Conservation (phyloP, 2,329 filamentous ascomycete genomes). For the Rasamsonia emersonii region DNA sequence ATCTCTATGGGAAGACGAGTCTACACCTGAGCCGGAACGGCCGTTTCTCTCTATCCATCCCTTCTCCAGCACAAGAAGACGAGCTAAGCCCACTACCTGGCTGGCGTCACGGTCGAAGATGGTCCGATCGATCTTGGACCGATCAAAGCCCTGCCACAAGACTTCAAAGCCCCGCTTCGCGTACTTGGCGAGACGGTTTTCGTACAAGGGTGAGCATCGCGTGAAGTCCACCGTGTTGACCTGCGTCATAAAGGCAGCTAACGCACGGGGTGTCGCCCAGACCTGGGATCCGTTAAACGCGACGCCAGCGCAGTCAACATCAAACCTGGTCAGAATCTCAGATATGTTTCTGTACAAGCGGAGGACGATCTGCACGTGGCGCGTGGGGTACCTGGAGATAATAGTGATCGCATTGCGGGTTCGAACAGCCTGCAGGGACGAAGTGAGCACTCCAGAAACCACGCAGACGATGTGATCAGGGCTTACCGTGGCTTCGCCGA, state of each 20-base stretch:
- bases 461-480: too few species aligned
- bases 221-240: conserved; percentile 71
- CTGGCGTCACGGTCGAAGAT: conserved; percentile 77
- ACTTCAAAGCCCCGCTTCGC: conserved; percentile 77
- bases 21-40: conserved; percentile 64
- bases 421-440: too few species aligned
- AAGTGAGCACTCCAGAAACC: too few species aligned
- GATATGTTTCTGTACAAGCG: conserved; percentile 76
- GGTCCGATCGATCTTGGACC: conserved; percentile 63
- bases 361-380: conserved; percentile 78
- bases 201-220: conserved; percentile 75
- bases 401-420: conserved; percentile 87
- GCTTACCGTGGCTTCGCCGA: conserved; percentile 72
- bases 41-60: conserved; percentile 75
- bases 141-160: conserved; percentile 66
- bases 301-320: conserved; percentile 75
- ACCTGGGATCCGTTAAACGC: conserved; percentile 76
- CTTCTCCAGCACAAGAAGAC: conserved; percentile 70
- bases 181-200: conserved; percentile 80
- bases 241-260: conserved; percentile 74
- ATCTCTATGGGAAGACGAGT: conserved; percentile 62
- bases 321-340: conserved; percentile 80
- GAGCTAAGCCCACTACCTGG: conserved; percentile 65
- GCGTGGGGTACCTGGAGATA: conserved; percentile 70
- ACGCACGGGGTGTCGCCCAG: conserved; percentile 65